phyloP scores from a whole-genome alignment of 2,329 filamentous ascomycete genomes.

The Pleurostoma richardsiae region DNA sequence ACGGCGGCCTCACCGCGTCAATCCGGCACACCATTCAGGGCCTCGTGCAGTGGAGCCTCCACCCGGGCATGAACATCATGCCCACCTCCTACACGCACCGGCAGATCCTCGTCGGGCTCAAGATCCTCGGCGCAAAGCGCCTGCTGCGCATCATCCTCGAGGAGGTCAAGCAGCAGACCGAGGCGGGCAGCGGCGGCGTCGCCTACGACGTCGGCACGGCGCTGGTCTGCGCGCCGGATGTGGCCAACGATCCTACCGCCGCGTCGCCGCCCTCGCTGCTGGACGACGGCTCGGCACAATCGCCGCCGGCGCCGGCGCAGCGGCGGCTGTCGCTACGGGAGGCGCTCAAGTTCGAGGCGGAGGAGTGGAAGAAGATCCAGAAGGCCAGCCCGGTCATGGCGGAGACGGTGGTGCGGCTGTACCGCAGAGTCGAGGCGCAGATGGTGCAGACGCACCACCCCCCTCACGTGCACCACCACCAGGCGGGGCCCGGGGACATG shows the following conservation, averaged over 20 bases:
- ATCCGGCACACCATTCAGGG: conserved; percentile 57
- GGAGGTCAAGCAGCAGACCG: conserved; percentile 59
- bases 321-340: conserved; percentile 53
- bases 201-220: conserved; percentile 66
- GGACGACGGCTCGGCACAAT: conserved; percentile 25
- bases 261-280: conserved; percentile 23
- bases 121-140: conserved; percentile 56
- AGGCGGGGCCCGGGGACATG: conserved; percentile 8
- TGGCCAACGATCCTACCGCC: conserved; percentile 40
- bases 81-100: conserved; percentile 68
- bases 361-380: conserved; percentile 51
- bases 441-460: conserved; percentile 29
- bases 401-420: conserved; percentile 57
- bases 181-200: conserved; percentile 52
- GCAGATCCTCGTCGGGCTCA: conserved; percentile 56
- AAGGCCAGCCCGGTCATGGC: conserved; percentile 52
- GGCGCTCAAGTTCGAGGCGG: conserved; percentile 52
- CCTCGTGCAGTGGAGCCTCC: conserved; percentile 62
- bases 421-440: conserved; percentile 62
- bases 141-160: conserved; percentile 61
- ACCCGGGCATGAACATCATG: conserved; percentile 48
- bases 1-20: conserved; percentile 50
- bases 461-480: neutral
- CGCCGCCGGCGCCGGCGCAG: conserved; percentile 31
- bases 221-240: conserved; percentile 64